These are phyloP conservation scores for Podosphaera leucotricha DNA, from an alignment of 2,329 filamentous ascomycete genomes.

Conservation along the genomic window DNA sequence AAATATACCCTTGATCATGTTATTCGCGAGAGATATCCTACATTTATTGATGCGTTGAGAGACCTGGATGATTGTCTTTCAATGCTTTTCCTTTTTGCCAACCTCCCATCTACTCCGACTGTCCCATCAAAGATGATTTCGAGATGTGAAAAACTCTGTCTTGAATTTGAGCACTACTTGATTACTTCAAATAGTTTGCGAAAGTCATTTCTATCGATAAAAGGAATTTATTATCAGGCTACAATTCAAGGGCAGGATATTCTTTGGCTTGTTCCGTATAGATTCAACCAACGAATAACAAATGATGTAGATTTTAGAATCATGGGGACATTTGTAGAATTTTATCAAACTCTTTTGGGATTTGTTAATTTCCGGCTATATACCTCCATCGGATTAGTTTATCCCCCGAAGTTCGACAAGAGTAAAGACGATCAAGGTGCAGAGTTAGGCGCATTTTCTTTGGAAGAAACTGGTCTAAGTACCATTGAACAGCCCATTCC, in stretches of 20 bases:
- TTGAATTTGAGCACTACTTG: slow-evolving; percentile 95
- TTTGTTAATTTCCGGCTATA: slow-evolving; percentile 95
- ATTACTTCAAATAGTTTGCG: slow-evolving; percentile 77
- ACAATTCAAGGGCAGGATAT: slow-evolving; percentile 94
- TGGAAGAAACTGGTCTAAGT: slow-evolving; percentile 50
- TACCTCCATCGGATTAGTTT: slow-evolving; percentile 73
- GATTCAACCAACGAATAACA: slow-evolving; percentile 85
- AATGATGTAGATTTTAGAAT: slow-evolving; percentile 95
- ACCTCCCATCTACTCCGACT: slow-evolving; percentile 68
- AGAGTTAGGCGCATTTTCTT: slow-evolving; percentile 72
- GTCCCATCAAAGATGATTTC: slow-evolving; percentile 92
- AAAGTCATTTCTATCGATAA: slow-evolving; percentile 95
- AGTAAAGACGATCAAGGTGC: slow-evolving; percentile 72
- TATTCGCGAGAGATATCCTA: slow-evolving; percentile 93
- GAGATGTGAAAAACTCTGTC: slow-evolving; percentile 73
- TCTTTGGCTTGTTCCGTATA: slow-evolving; percentile 90
- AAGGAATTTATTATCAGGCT: slow-evolving; percentile 98
- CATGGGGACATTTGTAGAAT: slow-evolving; percentile 98
- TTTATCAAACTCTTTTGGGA: slow-evolving; percentile 87
- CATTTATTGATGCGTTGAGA: slow-evolving; percentile 78
- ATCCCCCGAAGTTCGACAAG: slow-evolving; percentile 82
- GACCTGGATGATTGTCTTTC: slow-evolving; percentile 93
- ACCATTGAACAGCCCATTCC: slow-evolving; percentile 28
- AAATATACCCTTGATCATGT: slow-evolving; percentile 87
- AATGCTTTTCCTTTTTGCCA: slow-evolving; percentile 94